phyloP scores from a whole-genome alignment of 75 land plant genomes.

The Cryptomeria japonica region DNA sequence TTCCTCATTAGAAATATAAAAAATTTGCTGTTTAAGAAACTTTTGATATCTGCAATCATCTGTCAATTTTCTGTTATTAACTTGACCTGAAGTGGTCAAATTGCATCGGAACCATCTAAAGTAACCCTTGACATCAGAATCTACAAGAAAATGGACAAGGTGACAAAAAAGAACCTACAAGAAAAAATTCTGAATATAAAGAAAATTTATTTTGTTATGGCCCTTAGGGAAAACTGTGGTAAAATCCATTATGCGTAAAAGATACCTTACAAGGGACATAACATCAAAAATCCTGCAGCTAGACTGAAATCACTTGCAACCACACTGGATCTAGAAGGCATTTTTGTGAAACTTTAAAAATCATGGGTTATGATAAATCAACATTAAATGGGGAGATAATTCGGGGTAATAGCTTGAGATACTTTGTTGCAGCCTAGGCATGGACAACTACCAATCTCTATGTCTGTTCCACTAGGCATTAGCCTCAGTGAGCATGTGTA shows the following conservation, averaged over 20 bases:
- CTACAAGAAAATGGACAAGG: neutral
- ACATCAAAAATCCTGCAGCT: neutral
- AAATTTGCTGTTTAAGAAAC: neutral
- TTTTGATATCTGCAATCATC: neutral
- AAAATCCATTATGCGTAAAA: neutral
- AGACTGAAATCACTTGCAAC: neutral
- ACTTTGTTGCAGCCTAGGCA: neutral
- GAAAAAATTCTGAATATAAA: neutral
- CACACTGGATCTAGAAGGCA: neutral
- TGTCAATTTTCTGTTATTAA: neutral
- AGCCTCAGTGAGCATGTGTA: neutral
- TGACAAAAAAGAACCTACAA: neutral
- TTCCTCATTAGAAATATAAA: no score
- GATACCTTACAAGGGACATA: neutral
- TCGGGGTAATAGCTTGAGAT: neutral
- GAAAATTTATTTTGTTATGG: neutral
- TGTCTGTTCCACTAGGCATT: neutral
- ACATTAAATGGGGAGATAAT: neutral
- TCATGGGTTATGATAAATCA: neutral
- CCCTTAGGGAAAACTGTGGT: neutral
- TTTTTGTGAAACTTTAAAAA: neutral
- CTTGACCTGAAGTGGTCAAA: neutral
- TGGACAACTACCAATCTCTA: neutral
- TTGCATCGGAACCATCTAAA: neutral
- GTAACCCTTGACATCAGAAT: no score